phyloP scores from a whole-genome alignment of 2,329 filamentous ascomycete genomes.

The Penicillium paneum region DNA sequence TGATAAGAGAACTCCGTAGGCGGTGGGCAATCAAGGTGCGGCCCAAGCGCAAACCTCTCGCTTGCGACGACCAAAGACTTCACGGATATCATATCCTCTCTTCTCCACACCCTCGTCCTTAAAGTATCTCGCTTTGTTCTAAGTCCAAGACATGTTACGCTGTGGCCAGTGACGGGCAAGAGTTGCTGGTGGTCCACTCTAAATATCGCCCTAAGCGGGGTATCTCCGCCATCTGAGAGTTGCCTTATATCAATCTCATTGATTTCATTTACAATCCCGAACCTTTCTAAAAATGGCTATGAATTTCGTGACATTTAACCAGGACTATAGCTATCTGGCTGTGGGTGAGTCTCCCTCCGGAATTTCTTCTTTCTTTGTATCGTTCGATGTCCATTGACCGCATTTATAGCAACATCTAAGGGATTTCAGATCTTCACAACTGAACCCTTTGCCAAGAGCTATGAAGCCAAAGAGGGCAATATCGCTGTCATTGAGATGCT shows the following conservation, averaged over 20 bases:
- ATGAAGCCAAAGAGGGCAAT: constrained; percentile 90
- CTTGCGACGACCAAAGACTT: constrained; percentile 27
- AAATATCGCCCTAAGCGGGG: constrained; percentile 18
- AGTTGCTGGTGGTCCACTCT: constrained; percentile 13
- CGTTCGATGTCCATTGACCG: constrained; percentile 13
- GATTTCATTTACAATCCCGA: neutral
- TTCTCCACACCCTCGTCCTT: neutral
- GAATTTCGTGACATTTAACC: constrained; percentile 99
- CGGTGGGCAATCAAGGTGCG: constrained; percentile 37
- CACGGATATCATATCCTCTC: constrained; percentile 10
- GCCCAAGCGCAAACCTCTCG: constrained; percentile 36
- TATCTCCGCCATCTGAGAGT: constrained; percentile 16
- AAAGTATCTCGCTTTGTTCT: neutral
- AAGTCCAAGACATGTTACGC: constrained; percentile 14
- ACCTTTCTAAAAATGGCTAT: constrained; percentile 61
- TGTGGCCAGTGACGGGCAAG: constrained; percentile 21
- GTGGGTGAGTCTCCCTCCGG: constrained; percentile 62
- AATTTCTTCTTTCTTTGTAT: constrained; percentile 1
- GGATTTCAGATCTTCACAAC: constrained; percentile 97
- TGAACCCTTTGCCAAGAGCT: constrained; percentile 92
- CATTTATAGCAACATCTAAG: constrained; percentile 70
- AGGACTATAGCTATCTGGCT: constrained; percentile 95
- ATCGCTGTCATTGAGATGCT: constrained; percentile 98
- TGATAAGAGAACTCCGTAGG: constrained; percentile 17
- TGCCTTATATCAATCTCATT: constrained; percentile 13